A percentile compares a stretch with the other conserved stretches of the same genome.
These are phyloP conservation scores for Lyophyllum semitale DNA, from an alignment of 768 basidiomycete genomes.

Conservation along the genomic window DNA sequence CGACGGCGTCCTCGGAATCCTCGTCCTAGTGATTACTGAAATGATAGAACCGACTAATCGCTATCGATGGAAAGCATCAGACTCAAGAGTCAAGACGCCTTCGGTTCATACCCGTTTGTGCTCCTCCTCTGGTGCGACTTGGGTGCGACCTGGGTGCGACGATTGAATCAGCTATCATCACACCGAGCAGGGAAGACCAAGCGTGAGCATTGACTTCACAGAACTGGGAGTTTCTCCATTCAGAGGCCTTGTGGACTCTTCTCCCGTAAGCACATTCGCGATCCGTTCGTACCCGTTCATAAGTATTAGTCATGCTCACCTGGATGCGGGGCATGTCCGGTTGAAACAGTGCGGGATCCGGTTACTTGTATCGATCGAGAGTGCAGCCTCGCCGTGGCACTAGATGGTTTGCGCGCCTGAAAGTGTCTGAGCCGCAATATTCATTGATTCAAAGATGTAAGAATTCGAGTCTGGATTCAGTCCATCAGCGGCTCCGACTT, in stretches of 20 bases:
- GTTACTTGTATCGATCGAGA: no score
- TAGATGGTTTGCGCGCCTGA: no score
- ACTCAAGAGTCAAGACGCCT: neutral
- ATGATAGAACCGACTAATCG: neutral
- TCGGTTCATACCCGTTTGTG: neutral
- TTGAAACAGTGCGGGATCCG: no score
- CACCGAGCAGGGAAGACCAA: neutral
- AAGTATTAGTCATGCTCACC: no score
- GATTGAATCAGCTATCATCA: neutral
- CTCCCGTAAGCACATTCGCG: neutral
- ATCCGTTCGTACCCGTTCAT: no score
- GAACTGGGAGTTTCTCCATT: neutral
- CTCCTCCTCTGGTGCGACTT: neutral
- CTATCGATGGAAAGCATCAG: neutral
- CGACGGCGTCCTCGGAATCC: neutral
- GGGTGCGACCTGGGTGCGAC: no score
- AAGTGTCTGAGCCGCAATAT: no score
- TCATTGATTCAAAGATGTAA: neutral
- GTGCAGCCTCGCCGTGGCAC: neutral
- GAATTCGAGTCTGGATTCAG: neutral
- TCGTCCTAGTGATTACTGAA: neutral
- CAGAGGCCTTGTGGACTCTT: neutral
- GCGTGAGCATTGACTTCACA: neutral
- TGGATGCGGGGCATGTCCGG: no score
- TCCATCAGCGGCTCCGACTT: neutral